Evolutionary conservation across 768 basidiomycete genomes (phyloP), one percentile per base, ranked within the genome.

Genomic region (Crassisporium funariophilum): DNA sequence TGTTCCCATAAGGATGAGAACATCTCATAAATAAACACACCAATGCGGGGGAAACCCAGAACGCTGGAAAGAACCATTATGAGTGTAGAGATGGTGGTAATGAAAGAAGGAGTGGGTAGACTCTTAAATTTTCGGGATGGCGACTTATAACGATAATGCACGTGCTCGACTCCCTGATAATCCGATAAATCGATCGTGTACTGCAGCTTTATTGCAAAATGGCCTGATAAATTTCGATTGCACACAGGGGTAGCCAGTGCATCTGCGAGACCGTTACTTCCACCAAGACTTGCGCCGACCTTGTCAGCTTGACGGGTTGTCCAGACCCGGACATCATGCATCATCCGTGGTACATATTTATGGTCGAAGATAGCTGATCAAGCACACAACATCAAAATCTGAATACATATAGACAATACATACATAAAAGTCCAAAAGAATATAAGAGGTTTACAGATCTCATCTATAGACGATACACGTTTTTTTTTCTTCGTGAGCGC

Each of bases 1-100:
- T n/a, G n/a, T n/a, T n/a, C n/a, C n/a, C n/a, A n/a, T 31, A 31
- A 29, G 2, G n/a, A 10, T 10, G n/a, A 31, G 3, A 31, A 5
- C 29, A 29, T 31, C 11, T 11, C 5, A 31, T 2, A n/a, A 2
- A 31, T 31, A 5, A 29, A 66, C 70, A 45, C 57, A 83, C 89
- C 92, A 70, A 95, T 93, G 62, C 93, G 87, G 61, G 93, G 93
- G 73, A 91, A 94, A 59, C 93, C 93, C 60, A 95, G 83, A 57
- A 94, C 88, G 63, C 88, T 87, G 52, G 90, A 92, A 36, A 68
- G 62, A 50, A 92, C 89, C 88, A 92, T 86, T 61, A 60, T 76
- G 45, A 38, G 33, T 34, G 33, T 40, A 48, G 52, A 53, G 57
- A 49, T 60, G 58, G 40, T 50, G 53, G 56, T 48, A 41, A n/a